Evolutionary conservation across 2,329 filamentous ascomycete species (phyloP), one percentile per base, ranked within the genome.

Genomic region (Rhytidhysteron rufulum): DNA sequence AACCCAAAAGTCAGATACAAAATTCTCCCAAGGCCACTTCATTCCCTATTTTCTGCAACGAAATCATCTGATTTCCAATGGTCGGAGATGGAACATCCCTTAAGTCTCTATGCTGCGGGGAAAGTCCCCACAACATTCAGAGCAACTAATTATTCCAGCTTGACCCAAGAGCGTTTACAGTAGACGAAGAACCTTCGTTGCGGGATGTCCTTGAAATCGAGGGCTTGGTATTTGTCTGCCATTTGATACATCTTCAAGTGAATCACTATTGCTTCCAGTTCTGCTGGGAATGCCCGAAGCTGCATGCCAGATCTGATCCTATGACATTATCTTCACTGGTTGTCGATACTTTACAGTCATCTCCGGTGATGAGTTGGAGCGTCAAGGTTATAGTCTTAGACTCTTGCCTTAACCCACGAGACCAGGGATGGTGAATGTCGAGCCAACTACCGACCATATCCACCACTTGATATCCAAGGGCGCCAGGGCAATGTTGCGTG

Each of bases 21-120:
- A 56, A 53, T 11, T 56, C 52, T 41, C 48, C 48, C 20, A 62
- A 43, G 5, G 48, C 37, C 2, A 49, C 29, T 22, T 60, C 47
- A n/a, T 59, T 50, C 38, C 59, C 52, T 1, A 53, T 47, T 30
- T 50, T 57, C 6, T 52, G 42, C 9, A 56, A 43, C 20, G 58
- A 39, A 3, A 10, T 16, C 19, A 50, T 41, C 32, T 55, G 53
- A 41, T 49, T 44, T 1, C 48, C 37, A 4, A 65, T 47, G 1
- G 45, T 58, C 10, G 54, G 41, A 8, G 47, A 42, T 3, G 62
- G 53, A 4, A 50, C 44, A 34, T 64, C 55, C 13, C 60, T 48
- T 40, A 66, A 45, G 5, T 51, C 58, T n/a, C 54, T 57, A 40
- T 63, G 54, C 44, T 1, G 49, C 51, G 6, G 58, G 60, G 0